A percentile compares a stretch with the other conserved stretches of the same genome.
These are phyloP conservation scores for Heritiera fomes DNA, from an alignment of 345 rosid species.

Conservation along the genomic window DNA sequence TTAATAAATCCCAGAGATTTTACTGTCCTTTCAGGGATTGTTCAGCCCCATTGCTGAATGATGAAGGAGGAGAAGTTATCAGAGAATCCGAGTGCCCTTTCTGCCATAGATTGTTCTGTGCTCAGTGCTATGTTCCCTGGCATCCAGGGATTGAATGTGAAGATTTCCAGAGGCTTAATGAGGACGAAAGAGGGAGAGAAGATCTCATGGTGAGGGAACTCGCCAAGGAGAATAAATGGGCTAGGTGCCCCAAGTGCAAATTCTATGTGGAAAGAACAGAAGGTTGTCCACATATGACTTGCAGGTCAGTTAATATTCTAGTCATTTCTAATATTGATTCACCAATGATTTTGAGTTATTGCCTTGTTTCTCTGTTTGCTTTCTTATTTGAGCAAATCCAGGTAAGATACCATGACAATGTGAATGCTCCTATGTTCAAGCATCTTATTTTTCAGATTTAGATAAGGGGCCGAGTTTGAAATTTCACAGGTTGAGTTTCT, in stretches of 20 bases:
- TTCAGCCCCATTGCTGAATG: slow-evolving; percentile 51
- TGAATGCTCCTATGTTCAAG: not conserved
- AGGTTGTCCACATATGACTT: slow-evolving; percentile 48
- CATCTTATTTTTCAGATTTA: not conserved
- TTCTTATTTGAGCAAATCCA: not conserved
- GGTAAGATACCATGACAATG: not conserved
- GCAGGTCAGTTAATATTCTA: slow-evolving; percentile 38
- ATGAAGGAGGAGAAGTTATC: slow-evolving; percentile 31
- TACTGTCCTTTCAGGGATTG: slow-evolving; percentile 84
- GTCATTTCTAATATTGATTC: not conserved
- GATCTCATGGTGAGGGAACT: slow-evolving; percentile 47
- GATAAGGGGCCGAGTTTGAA: not conserved
- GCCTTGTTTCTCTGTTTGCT: not conserved
- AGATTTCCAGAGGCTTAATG: slow-evolving; percentile 34
- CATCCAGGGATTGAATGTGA: slow-evolving; percentile 41
- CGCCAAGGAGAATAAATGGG: slow-evolving; percentile 44
- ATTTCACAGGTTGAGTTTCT: not conserved
- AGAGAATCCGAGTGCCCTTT: slow-evolving; percentile 65
- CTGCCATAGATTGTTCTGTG: slow-evolving; percentile 62
- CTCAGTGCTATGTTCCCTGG: slow-evolving; percentile 43
- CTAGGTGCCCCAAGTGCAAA: slow-evolving; percentile 47
- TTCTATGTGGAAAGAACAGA: slow-evolving; percentile 43
- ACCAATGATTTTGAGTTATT: not conserved
- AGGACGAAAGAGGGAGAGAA: slow-evolving; percentile 43
- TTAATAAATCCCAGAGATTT: slow-evolving; percentile 33